Evolutionary conservation across 2,329 filamentous ascomycete species (phyloP), one percentile per base, ranked within the genome.

Genomic region (Aspergillus amoenus): DNA sequence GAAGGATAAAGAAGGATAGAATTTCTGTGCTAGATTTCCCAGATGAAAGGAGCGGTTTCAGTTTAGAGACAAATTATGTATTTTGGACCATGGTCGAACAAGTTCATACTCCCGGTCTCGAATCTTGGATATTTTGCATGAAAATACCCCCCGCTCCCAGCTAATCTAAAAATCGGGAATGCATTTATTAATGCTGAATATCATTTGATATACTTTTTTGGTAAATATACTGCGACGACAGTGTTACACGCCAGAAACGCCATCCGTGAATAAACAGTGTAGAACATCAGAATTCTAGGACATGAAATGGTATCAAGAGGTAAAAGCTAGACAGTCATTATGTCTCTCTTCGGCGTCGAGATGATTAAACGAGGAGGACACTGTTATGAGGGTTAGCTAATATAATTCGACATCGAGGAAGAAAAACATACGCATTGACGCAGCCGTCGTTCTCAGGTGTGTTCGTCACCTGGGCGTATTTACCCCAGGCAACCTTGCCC

Each of bases 401-500:
- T 17, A 15, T 11, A 18, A 13, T 9, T 32, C 5, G 8, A 17
- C 8, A 30, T 17, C 27, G 12, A 42, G 17, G 8, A 49, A 49
- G 17, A 41, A 6, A 18, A 48, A 74, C 74, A 66, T 68, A 79
- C 74, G 81, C 81, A 74, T 84, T 84, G 50, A 87, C 76, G 71
- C 83, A 86, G 34, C 84, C 84, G 66, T 87, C 85, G 62, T 85
- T 85, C 70, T 87, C 84, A 32, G 71, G 71, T 48, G 68, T 75
- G 61, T 73, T 78, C 51, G 75, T 83, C 50, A 90, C 82, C 75
- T 92, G 89, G 7, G 89, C 90, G 78, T 88, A 94, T 64, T 90
- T 83, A 66, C 91, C 92, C 93, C 93, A 97, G 6, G 93, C 91
- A 8, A 96, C 91, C 79, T 97, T 97, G 61, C 94, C 94, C 61